Evolutionary conservation across 768 basidiomycete genomes (phyloP), one percentile per base, ranked within the genome.

Genomic region (Lanmaoa pseudosensibilis): DNA sequence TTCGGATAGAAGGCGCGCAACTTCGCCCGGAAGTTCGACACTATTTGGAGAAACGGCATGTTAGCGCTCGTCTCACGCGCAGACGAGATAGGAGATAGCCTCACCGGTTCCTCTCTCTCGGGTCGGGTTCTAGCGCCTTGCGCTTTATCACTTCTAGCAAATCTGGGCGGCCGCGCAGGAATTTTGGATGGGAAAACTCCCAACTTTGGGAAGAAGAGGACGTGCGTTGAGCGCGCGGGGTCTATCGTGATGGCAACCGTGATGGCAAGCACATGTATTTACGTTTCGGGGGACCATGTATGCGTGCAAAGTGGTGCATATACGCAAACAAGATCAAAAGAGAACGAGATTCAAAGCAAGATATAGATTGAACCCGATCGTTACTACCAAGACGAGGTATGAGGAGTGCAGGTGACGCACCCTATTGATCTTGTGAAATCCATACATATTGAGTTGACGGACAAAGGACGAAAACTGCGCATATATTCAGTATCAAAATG

Each of bases 381-480:
- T 62, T 57, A 67, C 48, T 43, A 59, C 40, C 33, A 54, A 47
- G 32, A 55, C 5, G 19, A 36, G 41, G 41, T 25, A 47, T 3
- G 37, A 39, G n/a, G 53, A 46, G 41, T 40, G 54, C 7, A 50
- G 30, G 23, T 13, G 49, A 77, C 83, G 58, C 55, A 90, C 88
- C 74, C 91, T 81, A 71, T 93, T 93, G 74, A 92, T 92, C 75
- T 95, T 95, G 73, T 94, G 92, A 73, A 95, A 96, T 39, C 92
- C 92, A 65, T 94, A 96, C 91, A 94, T 95, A 77, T 96, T 95
- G 53, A 95, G 80, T 71, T 95, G 94, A 55, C 94, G 86, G 40
- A 95, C 92, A 72, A 97, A 97, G 67, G 90, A 92, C 11, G 93
- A 93, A 71, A 97, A 96, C 86, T 96, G 66, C 10, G 41, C 56